Evolutionary conservation across 805 yeast genomes (phyloP), one percentile per base, ranked within the genome.

Genomic region (Kuraishia cidri): DNA sequence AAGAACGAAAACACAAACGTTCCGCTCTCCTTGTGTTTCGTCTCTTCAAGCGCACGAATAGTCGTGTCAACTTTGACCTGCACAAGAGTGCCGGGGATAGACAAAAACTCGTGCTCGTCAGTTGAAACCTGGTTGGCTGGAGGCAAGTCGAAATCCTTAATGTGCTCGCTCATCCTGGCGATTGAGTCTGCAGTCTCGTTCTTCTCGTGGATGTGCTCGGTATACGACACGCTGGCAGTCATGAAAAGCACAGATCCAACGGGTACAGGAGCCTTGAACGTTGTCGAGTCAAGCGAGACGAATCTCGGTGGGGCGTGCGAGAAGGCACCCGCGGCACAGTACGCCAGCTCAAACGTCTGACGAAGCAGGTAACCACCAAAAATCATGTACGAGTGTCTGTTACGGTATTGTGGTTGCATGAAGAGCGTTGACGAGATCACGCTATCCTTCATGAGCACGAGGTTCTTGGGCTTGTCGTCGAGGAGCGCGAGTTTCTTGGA

Each of bases 371-470:
- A 88, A 19, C 97, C 97, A 46, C 97, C 97, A 56, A 88, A 88
- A 29, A 88, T 84, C 85, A 87, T 86, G 58, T 81, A 85, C 3
- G 94, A 82, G 53, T 88, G 95, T 53, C 95, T 74, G 63, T 88
- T 88, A 59, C 97, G 75, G 61, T 87, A 88, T 61, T 88, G 97
- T 2, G 97, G 97, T 58, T 88, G 97, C 90, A 88, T 90, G 57
- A 87, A 77, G 47, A 79, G 70, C 5, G 95, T 84, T 8, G 94
- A 81, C 33, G 71, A 63, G 33, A 83, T 68, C 33, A 55, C 60
- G 1, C 96, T 79, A 40, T 84, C 79, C 31, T 71, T 67, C 94
- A 86, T 82, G 43, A 72, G 72, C 29, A 66, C 61, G 20, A 79
- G 54, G 39, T 71, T 72, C 16, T 54, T 55, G n/a, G 80, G 79